Evolutionary conservation across 768 basidiomycete species (phyloP).

Genomic region (Coprinopsis strossmayeri): DNA sequence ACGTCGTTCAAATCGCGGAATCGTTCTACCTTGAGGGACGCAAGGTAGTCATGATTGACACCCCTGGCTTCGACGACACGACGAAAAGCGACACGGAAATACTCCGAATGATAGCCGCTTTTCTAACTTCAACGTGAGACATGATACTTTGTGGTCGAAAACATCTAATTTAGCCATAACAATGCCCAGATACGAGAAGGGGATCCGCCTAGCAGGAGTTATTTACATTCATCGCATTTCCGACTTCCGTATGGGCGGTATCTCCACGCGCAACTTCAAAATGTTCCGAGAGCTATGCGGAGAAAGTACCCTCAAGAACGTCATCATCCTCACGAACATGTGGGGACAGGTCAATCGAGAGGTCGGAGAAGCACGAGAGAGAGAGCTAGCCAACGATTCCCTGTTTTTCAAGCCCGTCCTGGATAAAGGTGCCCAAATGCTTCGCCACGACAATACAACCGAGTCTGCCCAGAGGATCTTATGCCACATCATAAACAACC

Average conservation of each 20-base stretch:
- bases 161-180: conserved; percentile 5
- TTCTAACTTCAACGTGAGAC: conserved; percentile 27
- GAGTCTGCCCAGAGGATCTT: conserved; percentile 37
- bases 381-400: conserved; percentile 26
- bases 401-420: conserved; percentile 43
- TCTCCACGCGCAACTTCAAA: conserved; percentile 36
- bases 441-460: conserved; percentile 30
- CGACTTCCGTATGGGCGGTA: conserved; percentile 37
- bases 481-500: conserved; percentile 31
- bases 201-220: conserved; percentile 41
- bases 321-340: conserved; percentile 43
- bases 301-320: conserved; percentile 35
- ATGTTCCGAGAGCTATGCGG: conserved; percentile 45
- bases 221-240: conserved; percentile 46
- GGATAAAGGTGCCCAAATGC: conserved; percentile 36
- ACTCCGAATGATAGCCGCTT: conserved; percentile 42
- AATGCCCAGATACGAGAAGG: conserved; percentile 22
- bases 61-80: conserved; percentile 57
- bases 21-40: conserved; percentile 37
- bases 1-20: conserved; percentile 32
- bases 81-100: conserved; percentile 39
- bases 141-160: background rate
- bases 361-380: conserved; percentile 32
- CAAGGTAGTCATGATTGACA: conserved; percentile 44
- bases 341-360: conserved; percentile 32